Percentiles rank a stretch among this genome's conserved stretches.
phyloP scores from a whole-genome alignment of 495 filamentous ascomycete genomes.

The Trichoderma gamsii region DNA sequence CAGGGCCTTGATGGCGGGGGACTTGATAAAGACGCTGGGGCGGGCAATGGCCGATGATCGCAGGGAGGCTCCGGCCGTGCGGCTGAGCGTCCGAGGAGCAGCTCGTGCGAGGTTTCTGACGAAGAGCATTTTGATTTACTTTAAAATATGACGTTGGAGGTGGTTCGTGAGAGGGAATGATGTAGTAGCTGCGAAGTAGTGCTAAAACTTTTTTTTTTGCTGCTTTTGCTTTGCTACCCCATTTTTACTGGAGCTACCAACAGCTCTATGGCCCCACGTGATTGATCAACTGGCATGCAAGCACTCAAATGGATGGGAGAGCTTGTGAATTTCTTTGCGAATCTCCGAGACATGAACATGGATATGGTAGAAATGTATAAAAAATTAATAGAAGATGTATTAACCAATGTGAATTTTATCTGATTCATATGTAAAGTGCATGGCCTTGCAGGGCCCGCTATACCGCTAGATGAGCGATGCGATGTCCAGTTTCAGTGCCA shows the following conservation, averaged over 20 bases:
- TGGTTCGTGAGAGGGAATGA: constrained; percentile 17
- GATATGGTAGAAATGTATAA: too few species aligned
- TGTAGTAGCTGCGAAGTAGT: constrained; percentile 9
- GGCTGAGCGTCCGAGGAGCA: constrained; percentile 60
- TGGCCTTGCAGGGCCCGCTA: too few species aligned
- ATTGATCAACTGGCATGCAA: background rate
- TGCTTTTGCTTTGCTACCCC: background rate
- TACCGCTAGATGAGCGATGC: background rate
- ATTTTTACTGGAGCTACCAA: background rate
- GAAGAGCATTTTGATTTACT: constrained; percentile 59
- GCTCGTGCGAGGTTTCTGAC: constrained; percentile 65
- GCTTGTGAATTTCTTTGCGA: background rate
- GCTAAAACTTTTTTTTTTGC: background rate
- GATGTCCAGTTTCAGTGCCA: background rate
- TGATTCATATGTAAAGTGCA: too few species aligned
- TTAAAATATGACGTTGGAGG: constrained; percentile 12
- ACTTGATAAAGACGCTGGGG: constrained; percentile 30
- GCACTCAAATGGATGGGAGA: background rate
- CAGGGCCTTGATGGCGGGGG: constrained; percentile 29
- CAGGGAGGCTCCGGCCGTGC: constrained; percentile 50
- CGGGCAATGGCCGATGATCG: constrained; percentile 34
- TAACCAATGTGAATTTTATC: too few species aligned
- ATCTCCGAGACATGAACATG: background rate
- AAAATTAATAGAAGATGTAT: too few species aligned
- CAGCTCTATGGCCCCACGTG: background rate